Conservation (phyloP, 1,284 basidiomycete genomes). For the Ustilago xerochloae region DNA sequence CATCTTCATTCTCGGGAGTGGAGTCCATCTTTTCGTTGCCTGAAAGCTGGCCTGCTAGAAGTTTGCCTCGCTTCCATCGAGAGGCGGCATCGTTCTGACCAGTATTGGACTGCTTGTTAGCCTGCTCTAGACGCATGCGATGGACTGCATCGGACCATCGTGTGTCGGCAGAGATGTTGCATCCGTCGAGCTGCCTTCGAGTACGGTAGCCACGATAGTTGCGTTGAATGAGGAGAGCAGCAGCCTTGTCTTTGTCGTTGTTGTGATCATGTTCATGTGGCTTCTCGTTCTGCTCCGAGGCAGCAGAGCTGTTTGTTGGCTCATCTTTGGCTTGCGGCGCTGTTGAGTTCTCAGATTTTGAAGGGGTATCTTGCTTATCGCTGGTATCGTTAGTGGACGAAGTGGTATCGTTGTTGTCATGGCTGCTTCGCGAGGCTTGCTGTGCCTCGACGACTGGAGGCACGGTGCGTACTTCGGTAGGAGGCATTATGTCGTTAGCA, state of each 20-base stretch:
- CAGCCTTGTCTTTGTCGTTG: slow-evolving; percentile 38
- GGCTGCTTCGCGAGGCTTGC: neutral
- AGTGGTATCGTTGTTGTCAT: slow-evolving; percentile 10
- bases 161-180: slow-evolving; percentile 52
- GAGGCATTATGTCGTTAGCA: slow-evolving; percentile 12
- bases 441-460: slow-evolving; percentile 34
- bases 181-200: slow-evolving; percentile 48
- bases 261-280: slow-evolving; percentile 36
- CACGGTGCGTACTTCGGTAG: slow-evolving; percentile 32
- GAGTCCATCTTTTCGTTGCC: slow-evolving; percentile 40
- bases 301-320: neutral
- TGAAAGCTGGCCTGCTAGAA: slow-evolving; percentile 54
- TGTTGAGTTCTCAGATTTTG: too few relatives aligned
- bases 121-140: slow-evolving; percentile 48
- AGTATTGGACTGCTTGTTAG: slow-evolving; percentile 40
- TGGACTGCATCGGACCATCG: slow-evolving; percentile 57
- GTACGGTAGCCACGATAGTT: slow-evolving; percentile 61
- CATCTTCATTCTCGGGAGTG: slow-evolving; percentile 14
- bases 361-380: neutral
- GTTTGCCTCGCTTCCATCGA: slow-evolving; percentile 57
- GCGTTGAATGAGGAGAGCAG: slow-evolving; percentile 53
- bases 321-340: slow-evolving; percentile 8
- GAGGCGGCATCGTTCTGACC: slow-evolving; percentile 45
- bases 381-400: neutral
- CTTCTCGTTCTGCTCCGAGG: neutral